Conservation (phyloP, 2,329 filamentous ascomycete genomes). For the Ascochyta rabiei region DNA sequence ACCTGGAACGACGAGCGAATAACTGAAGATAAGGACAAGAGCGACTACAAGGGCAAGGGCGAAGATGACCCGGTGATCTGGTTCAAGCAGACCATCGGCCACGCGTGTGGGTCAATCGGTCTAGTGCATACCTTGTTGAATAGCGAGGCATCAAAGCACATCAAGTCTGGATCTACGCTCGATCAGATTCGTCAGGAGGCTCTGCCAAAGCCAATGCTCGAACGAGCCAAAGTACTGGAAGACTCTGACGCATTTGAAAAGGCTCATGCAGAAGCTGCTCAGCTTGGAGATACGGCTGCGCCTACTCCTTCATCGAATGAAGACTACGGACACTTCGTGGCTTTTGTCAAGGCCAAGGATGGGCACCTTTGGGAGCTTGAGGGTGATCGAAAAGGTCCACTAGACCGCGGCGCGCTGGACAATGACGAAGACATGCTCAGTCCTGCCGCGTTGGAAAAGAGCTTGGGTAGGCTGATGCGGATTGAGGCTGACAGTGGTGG, state of each 20-base stretch:
- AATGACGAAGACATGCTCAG: conserved; percentile 55
- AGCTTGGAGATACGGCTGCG: conserved; percentile 49
- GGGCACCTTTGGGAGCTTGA: conserved; percentile 57
- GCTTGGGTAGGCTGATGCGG: conserved; percentile 47
- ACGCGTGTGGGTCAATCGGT: conserved; percentile 65
- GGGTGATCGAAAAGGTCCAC: conserved; percentile 52
- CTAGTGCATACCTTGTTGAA: conserved; percentile 62
- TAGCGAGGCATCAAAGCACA: conserved; percentile 51
- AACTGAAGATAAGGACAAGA: conserved; percentile 49
- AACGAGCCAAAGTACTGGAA: conserved; percentile 60
- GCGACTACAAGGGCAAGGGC: conserved; percentile 55
- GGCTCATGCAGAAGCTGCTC: conserved; percentile 52
- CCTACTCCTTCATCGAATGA: conserved; percentile 39
- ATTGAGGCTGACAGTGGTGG: conserved; percentile 47
- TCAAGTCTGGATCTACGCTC: conserved; percentile 53
- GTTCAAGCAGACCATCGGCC: conserved; percentile 64
- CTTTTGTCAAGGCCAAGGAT: conserved; percentile 55
- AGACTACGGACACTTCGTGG: conserved; percentile 51
- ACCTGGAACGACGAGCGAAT: conserved; percentile 50
- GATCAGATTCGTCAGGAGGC: conserved; percentile 54
- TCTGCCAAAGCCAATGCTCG: conserved; percentile 51
- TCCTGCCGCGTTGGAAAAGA: conserved; percentile 49
- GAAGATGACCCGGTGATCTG: conserved; percentile 60
- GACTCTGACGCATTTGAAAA: conserved; percentile 53
- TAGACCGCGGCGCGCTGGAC: conserved; percentile 50